Percentiles rank a stretch among this genome's conserved stretches.
These are phyloP conservation scores for Pyrus betulifolia DNA, from an alignment of 306 rosid species.

Conservation along the genomic window DNA sequence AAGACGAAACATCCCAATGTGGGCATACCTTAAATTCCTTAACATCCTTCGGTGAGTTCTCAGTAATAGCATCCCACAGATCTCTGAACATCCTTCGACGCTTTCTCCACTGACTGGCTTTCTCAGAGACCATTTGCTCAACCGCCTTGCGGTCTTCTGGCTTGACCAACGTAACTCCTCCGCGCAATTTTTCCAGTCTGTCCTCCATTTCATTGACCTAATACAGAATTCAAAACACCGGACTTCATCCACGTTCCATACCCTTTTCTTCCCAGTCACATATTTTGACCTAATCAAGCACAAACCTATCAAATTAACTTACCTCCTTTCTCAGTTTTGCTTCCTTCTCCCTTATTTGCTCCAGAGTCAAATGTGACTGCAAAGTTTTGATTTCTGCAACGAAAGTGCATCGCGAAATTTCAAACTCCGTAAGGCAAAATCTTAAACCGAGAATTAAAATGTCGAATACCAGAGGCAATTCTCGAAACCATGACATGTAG, in stretches of 20 bases:
- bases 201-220: slow-evolving; percentile 73
- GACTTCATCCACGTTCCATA: background rate
- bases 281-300: slow-evolving; percentile 1
- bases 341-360: slow-evolving; percentile 60
- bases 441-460: background rate
- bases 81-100: slow-evolving; percentile 90
- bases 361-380: slow-evolving; percentile 82
- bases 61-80: slow-evolving; percentile 85
- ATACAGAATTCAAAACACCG: slow-evolving; percentile 19
- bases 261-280: background rate
- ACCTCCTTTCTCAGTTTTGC: slow-evolving; percentile 69
- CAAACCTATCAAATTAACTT: slow-evolving; percentile 15
- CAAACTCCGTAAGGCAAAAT: background rate
- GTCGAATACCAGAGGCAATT: background rate
- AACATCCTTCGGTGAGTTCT: slow-evolving; percentile 76
- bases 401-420: slow-evolving; percentile 3
- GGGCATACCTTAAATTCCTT: slow-evolving; percentile 69
- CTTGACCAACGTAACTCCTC: slow-evolving; percentile 78
- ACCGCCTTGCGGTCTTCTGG: slow-evolving; percentile 79
- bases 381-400: slow-evolving; percentile 63
- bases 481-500: background rate
- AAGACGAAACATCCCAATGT: background rate
- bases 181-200: slow-evolving; percentile 55
- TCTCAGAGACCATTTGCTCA: slow-evolving; percentile 40
- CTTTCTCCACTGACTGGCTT: slow-evolving; percentile 74